Percentiles rank a stretch among this genome's conserved stretches.
Conservation (phyloP, 805 yeast genomes). For the Starmerella apis region DNA sequence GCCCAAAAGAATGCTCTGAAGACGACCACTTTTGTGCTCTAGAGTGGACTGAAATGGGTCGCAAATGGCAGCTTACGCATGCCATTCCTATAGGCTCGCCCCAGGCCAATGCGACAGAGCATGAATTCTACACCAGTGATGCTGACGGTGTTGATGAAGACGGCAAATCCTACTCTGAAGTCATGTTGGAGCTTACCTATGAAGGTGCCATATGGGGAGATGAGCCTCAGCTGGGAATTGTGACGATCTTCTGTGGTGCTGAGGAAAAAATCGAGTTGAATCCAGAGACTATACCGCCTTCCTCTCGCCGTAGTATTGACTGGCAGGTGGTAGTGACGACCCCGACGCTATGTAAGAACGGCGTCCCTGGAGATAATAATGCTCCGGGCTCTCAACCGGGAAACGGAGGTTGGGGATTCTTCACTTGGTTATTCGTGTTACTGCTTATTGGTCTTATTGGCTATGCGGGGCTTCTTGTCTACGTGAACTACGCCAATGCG, state of each 20-base stretch:
- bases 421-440: constrained; percentile 73
- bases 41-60: constrained; percentile 45
- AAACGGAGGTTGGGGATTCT: constrained; percentile 51
- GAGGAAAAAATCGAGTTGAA: constrained; percentile 10
- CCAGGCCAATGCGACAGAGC: constrained; percentile 21
- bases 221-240: constrained; percentile 31
- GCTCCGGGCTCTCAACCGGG: background rate
- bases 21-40: constrained; percentile 74
- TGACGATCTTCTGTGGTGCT: constrained; percentile 6
- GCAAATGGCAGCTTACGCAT: constrained; percentile 44
- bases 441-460: constrained; percentile 58
- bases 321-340: constrained; percentile 21
- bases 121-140: background rate
- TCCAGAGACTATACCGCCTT: too few relatives aligned
- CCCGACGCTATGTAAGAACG: constrained; percentile 23
- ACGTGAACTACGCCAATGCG: constrained; percentile 63
- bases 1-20: constrained; percentile 43
- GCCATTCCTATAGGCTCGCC: constrained; percentile 40
- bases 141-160: constrained; percentile 19
- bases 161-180: constrained; percentile 4
- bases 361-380: background rate
- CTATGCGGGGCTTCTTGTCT: constrained; percentile 63
- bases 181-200: constrained; percentile 27
- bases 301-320: too few relatives aligned
- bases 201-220: constrained; percentile 63